phyloP scores from a whole-genome alignment of 2,329 filamentous ascomycete genomes.

The Fusarium odoratissimum region DNA sequence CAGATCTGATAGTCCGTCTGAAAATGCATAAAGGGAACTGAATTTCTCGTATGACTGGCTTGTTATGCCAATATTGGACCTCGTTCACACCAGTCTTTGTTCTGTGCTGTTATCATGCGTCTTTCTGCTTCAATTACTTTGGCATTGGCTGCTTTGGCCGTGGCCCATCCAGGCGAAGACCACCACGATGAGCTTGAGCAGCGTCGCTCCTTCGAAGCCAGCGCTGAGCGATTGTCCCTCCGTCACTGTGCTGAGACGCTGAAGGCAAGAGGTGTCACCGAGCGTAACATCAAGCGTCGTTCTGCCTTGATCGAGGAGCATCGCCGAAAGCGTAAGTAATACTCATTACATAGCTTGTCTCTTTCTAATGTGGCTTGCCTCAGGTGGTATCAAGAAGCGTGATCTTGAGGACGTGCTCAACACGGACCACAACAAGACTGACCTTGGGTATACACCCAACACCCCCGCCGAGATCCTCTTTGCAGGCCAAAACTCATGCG shows the following conservation, averaged over 20 bases:
- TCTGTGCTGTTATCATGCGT: not conserved
- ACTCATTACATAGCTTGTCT: accelerated
- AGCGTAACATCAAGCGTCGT: conserved; percentile 58
- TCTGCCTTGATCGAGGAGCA: conserved; percentile 54
- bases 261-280: conserved; percentile 58
- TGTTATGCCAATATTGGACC: not conserved
- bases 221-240: conserved; percentile 48
- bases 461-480: conserved; percentile 51
- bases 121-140: not conserved
- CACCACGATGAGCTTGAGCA: conserved; percentile 4
- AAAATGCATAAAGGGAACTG: not conserved
- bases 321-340: conserved; percentile 50
- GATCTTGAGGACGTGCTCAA: conserved; percentile 50
- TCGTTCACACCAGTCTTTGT: not conserved
- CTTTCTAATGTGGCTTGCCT: not conserved
- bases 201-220: not conserved
- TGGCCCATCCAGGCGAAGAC: conserved; percentile 6
- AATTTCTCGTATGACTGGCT: accelerated
- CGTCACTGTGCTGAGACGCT: conserved; percentile 60
- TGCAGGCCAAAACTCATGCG: conserved; percentile 55
- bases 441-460: conserved; percentile 47
- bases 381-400: conserved; percentile 43
- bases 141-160: not conserved
- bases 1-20: not conserved
- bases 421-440: conserved; percentile 53